These are phyloP conservation scores for Abortiporus biennis DNA, from an alignment of 1,284 basidiomycete genomes.

Conservation along the genomic window DNA sequence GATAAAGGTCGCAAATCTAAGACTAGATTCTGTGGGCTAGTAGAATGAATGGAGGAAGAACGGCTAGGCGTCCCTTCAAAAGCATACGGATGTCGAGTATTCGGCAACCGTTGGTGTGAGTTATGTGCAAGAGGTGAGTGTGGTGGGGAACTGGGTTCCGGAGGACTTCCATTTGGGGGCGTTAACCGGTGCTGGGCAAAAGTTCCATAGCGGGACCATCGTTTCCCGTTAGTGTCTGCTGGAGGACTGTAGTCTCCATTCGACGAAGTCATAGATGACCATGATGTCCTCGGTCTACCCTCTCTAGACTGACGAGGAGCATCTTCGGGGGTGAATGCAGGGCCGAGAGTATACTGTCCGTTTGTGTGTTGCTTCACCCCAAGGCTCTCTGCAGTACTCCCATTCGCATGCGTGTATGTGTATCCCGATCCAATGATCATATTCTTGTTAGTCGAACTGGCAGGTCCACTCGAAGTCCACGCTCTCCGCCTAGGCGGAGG, in stretches of 20 bases:
- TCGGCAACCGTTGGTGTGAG: constrained; percentile 13
- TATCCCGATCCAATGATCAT: constrained; percentile 9
- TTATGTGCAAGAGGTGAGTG: constrained; percentile 14
- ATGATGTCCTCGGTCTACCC: constrained; percentile 27
- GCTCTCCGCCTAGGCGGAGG: constrained; percentile 53
- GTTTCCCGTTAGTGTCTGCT: constrained; percentile 33
- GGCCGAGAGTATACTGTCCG: no score
- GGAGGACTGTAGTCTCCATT: constrained; percentile 4
- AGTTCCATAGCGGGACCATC: constrained; percentile 48
- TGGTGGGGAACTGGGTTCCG: constrained; percentile 38
- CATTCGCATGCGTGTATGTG: constrained; percentile 27
- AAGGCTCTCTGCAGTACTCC: constrained; percentile 30
- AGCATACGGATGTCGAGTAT: constrained; percentile 26
- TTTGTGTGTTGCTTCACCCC: constrained; percentile 23
- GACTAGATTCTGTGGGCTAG: constrained; percentile 39
- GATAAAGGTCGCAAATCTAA: constrained; percentile 39
- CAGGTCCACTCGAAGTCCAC: constrained; percentile 34
- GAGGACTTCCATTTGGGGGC: constrained; percentile 54
- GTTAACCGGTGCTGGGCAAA: constrained; percentile 44
- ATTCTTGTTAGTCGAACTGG: not conserved
- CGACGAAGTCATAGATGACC: constrained; percentile 38
- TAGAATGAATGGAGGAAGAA: constrained; percentile 38
- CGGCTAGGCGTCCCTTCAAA: constrained; percentile 32
- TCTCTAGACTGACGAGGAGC: no score
- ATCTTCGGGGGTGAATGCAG: no score